These are phyloP conservation scores for Talaromyces sp. DNA, from an alignment of 2,329 filamentous ascomycete genomes.

Conservation along the genomic window DNA sequence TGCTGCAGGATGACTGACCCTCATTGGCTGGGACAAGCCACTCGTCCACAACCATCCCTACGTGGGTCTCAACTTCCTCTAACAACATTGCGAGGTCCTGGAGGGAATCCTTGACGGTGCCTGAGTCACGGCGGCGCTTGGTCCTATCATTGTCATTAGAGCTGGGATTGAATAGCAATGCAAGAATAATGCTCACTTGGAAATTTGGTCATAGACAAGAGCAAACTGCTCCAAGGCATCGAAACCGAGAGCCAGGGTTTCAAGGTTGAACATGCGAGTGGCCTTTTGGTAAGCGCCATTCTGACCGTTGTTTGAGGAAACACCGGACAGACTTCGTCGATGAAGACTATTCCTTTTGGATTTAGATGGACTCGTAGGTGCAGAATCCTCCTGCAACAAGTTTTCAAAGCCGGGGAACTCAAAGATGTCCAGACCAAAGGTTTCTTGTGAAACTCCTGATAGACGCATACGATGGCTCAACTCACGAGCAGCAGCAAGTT, in stretches of 20 bases:
- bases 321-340: slow-evolving; percentile 29
- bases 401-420: slow-evolving; percentile 30
- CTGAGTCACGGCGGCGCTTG: slow-evolving; percentile 38
- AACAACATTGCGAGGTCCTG: slow-evolving; percentile 58
- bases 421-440: slow-evolving; percentile 43
- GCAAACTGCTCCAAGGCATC: slow-evolving; percentile 70
- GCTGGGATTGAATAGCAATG: slow-evolving; percentile 6
- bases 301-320: slow-evolving; percentile 10
- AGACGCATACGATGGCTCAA: slow-evolving; percentile 56
- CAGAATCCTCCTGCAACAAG: slow-evolving; percentile 24
- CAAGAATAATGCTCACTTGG: slow-evolving; percentile 36
- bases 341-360: slow-evolving; percentile 30
- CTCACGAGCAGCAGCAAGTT: slow-evolving; percentile 58
- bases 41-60: slow-evolving; percentile 63
- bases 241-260: slow-evolving; percentile 66
- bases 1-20: slow-evolving; percentile 49
- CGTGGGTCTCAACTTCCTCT: slow-evolving; percentile 57
- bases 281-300: slow-evolving; percentile 49
- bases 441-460: slow-evolving; percentile 48
- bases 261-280: slow-evolving; percentile 68
- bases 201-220: slow-evolving; percentile 53
- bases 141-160: slow-evolving; percentile 21
- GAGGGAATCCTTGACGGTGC: slow-evolving; percentile 55
- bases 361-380: slow-evolving; percentile 38
- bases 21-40: slow-evolving; percentile 63